Percentiles rank a stretch among this genome's conserved stretches.
phyloP scores from a whole-genome alignment of 2,329 filamentous ascomycete genomes.

The Rutstroemia sp. region DNA sequence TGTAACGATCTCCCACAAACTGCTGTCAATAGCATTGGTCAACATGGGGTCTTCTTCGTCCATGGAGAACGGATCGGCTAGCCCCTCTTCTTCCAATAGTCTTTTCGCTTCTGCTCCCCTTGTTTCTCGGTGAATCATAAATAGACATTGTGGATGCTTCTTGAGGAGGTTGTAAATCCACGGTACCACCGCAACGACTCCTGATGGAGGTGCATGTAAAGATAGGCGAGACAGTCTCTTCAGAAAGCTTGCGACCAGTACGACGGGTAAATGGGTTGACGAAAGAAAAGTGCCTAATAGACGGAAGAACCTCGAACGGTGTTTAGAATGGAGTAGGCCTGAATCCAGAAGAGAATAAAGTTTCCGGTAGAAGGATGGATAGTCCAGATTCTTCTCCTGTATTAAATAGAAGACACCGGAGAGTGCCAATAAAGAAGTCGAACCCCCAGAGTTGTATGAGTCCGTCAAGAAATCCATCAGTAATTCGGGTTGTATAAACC shows the following conservation, averaged over 20 bases:
- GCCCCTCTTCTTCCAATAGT: slow-evolving; percentile 51
- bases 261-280: slow-evolving; percentile 86
- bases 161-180: slow-evolving; percentile 95
- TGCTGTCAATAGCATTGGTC: slow-evolving; percentile 83
- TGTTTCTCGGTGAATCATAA: slow-evolving; percentile 83
- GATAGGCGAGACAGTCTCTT: slow-evolving; percentile 82
- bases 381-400: slow-evolving; percentile 87
- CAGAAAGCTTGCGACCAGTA: slow-evolving; percentile 89
- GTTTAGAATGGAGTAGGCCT: slow-evolving; percentile 83
- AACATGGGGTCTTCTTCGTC: slow-evolving; percentile 75
- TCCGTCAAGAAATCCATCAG: slow-evolving; percentile 96
- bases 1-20: slow-evolving; percentile 89
- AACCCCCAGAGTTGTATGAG: slow-evolving; percentile 80
- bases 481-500: slow-evolving; percentile 82
- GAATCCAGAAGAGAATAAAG: slow-evolving; percentile 88
- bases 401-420: slow-evolving; percentile 95
- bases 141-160: slow-evolving; percentile 82
- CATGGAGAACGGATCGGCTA: slow-evolving; percentile 68
- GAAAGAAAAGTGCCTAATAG: slow-evolving; percentile 83
- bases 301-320: slow-evolving; percentile 89
- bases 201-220: slow-evolving; percentile 81
- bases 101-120: slow-evolving; percentile 50
- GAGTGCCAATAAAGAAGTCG: slow-evolving; percentile 78
- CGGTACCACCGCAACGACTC: slow-evolving; percentile 80
- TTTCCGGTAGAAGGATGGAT: slow-evolving; percentile 87